Base-by-base conservation (phyloP, 257 asterid genomes). In the Ligustrum vulgare region DNA sequence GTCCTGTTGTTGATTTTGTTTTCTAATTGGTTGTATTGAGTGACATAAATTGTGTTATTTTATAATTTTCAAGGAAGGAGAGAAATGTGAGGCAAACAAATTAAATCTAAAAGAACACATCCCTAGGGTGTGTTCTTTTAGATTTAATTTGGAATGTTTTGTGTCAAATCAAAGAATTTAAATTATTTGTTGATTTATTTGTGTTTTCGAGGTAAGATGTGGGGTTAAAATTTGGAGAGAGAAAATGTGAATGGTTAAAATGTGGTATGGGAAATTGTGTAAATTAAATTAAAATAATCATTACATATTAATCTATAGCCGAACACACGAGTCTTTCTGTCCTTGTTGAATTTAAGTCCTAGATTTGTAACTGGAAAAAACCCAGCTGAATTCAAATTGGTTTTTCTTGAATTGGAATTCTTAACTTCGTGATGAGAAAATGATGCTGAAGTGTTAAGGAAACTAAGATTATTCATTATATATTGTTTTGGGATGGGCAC, bases 1-100 rank as follows among this genome's bases (percentile, higher is more conserved):
- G 8, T 54, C 25, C 39, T 58, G 75, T 72, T 72, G 32, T 32
- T 32, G 74, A 70, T 67, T 67, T 39, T 8, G 16, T 51, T 63
- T 68, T 20, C 36, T 76, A 36, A 72, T 67, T 28, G 8, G 65
- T 71, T 36, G 8, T 10, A 37, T 62, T 54, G 58, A 67, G 67
- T 2, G 28, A 74, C 65, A 54, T 51, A 51, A 45, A n/a, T 54
- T 54, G 5, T 54, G 63, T 20, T 54, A 54, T 54, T 54, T 54
- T 20, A 6, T n/a, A 54, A 8, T 54, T 54, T 1, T 51, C 63
- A 18, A 51, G 25, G 11, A 54, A 54, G 63, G 63, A 20, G 63
- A 1, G 63, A 54, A 54, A 18, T n/a, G 28, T n/a, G 28, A 6
- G 23, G 60, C 60, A 15, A 18, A 51, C 23, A n/a, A n/a, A n/a